Percentiles rank a stretch among this genome's conserved stretches.
Evolutionary conservation across 1,284 basidiomycete species (phyloP).

Genomic region (Cystobasidiaceae sp.): DNA sequence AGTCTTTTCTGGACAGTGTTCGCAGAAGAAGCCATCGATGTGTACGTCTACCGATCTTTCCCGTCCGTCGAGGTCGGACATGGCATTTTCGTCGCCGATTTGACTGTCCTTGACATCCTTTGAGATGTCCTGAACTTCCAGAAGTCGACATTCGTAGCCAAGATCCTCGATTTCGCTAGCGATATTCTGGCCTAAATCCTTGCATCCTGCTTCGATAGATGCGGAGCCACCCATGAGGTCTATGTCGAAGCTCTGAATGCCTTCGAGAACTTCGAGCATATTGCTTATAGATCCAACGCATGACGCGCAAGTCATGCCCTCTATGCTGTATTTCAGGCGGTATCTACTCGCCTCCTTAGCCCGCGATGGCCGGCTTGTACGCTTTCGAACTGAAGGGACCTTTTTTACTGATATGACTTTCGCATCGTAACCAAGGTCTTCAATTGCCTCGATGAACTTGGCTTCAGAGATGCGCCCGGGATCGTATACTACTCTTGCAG

Average conservation of each 20-base stretch:
- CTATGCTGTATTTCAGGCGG: slow-evolving; percentile 29
- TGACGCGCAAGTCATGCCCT: slow-evolving; percentile 40
- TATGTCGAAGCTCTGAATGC: slow-evolving; percentile 36
- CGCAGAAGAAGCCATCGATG: slow-evolving; percentile 66
- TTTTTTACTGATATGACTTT: slow-evolving; percentile 52
- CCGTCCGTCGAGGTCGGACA: too few relatives aligned
- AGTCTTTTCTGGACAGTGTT: slow-evolving; percentile 40
- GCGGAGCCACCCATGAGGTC: slow-evolving; percentile 40
- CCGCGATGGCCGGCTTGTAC: slow-evolving; percentile 14
- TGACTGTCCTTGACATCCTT: neutral
- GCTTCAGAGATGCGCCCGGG: slow-evolving; percentile 46
- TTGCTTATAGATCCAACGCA: slow-evolving; percentile 44
- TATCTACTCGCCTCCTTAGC: neutral
- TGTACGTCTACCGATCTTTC: slow-evolving; percentile 58
- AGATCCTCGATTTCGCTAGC: slow-evolving; percentile 45
- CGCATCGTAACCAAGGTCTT: slow-evolving; percentile 60
- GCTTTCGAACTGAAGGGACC: slow-evolving; percentile 15
- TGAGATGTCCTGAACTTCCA: slow-evolving; percentile 31
- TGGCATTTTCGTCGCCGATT: too few relatives aligned
- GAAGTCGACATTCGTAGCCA: slow-evolving; percentile 45
- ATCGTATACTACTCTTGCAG: slow-evolving; percentile 52
- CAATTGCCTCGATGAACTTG: slow-evolving; percentile 52
- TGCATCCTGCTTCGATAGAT: slow-evolving; percentile 34
- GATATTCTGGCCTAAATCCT: slow-evolving; percentile 31
- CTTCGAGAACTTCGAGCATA: slow-evolving; percentile 36